Evolutionary conservation across 106 monocot genomes (phyloP), one percentile per base, ranked within the genome.

Genomic region (Dendrobium catenatum): DNA sequence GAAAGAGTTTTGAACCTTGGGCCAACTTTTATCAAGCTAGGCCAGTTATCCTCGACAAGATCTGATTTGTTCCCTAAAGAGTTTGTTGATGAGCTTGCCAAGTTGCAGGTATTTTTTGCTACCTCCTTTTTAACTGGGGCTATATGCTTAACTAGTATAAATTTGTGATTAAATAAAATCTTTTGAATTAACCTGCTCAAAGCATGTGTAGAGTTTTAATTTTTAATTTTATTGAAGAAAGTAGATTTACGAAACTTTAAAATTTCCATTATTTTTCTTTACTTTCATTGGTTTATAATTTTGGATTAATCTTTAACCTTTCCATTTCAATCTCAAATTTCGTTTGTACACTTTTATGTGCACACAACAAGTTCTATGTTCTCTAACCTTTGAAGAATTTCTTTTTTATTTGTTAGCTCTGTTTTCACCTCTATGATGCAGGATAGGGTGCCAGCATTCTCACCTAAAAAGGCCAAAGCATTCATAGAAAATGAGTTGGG

Each of bases 381-480:
- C 17, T 37, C 19, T 79, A n/a, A 49, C 18, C 41, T 80, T 19
- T 49, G 43, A 40, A 82, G 76, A 59, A 55, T 31, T 73, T 68
- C 70, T 73, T 54, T 85, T 9, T 77, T 76, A 67, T 54, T 77
- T 68, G 13, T 68, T 4, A 56, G 66, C 18, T 49, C 37, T 48
- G 42, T 2, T 76, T 48, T 48, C 20, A 0, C 42, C 59, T 47
- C 37, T 77, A 22, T 84, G 75, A 15, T 82, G 47, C 88, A 99
- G 95, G 98, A 99, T 80, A 86, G 93, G 55, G 98, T 99, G 67
- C 98, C 98, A 20, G 95, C 98, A 87, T 99, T 95, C 90, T 91
- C 98, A 80, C 80, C 95, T 19, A 85, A 89, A 73, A 99, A 91
- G 66, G 95, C 98, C 56, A 95, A 83, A 81, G 40, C 83, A 73